Percentiles rank a stretch among this genome's conserved stretches.
phyloP scores from a whole-genome alignment of 148 eudicot species.

The Rhododendron williamsianum region DNA sequence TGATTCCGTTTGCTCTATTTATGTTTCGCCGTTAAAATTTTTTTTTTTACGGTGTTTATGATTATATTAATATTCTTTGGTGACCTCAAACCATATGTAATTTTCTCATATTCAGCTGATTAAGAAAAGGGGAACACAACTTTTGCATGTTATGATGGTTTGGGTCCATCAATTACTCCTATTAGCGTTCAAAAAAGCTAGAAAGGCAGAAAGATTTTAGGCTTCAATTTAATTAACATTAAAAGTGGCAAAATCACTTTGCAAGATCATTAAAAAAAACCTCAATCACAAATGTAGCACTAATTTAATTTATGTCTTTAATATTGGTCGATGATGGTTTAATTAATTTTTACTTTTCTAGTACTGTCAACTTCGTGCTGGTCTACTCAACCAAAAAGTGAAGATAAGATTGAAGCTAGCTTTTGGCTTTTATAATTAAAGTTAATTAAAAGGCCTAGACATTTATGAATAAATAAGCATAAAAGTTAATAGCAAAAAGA shows the following conservation, averaged over 20 bases:
- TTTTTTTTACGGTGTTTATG: too few species aligned
- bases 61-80: neutral
- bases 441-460: neutral
- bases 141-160: neutral
- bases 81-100: too few species aligned
- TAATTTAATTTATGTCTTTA: neutral
- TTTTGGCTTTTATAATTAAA: neutral
- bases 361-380: neutral
- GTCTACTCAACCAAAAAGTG: neutral
- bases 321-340: neutral
- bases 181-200: neutral
- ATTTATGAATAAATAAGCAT: neutral
- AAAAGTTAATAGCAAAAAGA: neutral
- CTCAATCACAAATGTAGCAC: neutral
- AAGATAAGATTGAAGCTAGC: neutral
- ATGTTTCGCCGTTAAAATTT: too few species aligned
- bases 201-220: neutral
- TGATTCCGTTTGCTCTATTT: too few species aligned
- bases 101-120: too few species aligned
- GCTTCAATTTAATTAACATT: neutral
- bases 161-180: neutral
- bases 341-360: neutral
- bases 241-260: neutral
- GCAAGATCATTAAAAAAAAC: neutral
- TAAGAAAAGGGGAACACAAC: neutral